Conservation (phyloP, 257 asterid genomes). For the Asclepias syriaca region DNA sequence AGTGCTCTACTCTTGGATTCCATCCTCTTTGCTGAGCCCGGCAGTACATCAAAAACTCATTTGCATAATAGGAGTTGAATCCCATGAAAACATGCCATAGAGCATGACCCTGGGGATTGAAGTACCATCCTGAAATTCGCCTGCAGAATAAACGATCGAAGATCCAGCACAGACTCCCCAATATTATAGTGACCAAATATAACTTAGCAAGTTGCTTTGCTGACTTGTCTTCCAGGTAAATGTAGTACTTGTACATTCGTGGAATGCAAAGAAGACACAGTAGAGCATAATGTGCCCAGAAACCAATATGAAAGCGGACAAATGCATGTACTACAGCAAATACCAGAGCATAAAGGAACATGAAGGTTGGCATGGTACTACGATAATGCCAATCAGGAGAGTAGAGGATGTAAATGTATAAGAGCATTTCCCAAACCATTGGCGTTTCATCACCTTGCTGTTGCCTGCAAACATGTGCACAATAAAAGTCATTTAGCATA, state of each 20-base stretch:
- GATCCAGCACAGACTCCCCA: conserved; percentile 66
- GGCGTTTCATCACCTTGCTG: conserved; percentile 99
- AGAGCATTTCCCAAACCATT: conserved; percentile 99
- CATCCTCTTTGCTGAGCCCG: conserved; percentile 92
- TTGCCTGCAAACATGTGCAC: conserved; percentile 45
- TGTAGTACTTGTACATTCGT: conserved; percentile 84
- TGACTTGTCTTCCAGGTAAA: conserved; percentile 59
- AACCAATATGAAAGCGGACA: conserved; percentile 58
- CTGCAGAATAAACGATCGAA: conserved; percentile 64
- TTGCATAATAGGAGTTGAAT: conserved; percentile 85
- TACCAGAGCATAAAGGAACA: conserved; percentile 77
- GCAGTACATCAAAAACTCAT: conserved; percentile 84
- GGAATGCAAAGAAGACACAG: conserved; percentile 95
- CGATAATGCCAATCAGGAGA: conserved; percentile 98
- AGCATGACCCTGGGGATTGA: conserved; percentile 95
- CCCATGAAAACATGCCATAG: conserved; percentile 87
- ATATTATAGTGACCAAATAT: conserved; percentile 48
- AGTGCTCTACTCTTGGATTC: conserved; percentile 66
- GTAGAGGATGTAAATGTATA: conserved; percentile 87
- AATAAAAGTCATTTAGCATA: background rate
- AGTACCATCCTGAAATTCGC: conserved; percentile 40
- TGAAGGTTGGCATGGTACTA: conserved; percentile 92
- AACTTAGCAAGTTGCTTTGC: conserved; percentile 79
- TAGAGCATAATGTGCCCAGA: conserved; percentile 74
- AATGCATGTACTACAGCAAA: conserved; percentile 76